These are phyloP conservation scores for Circinella minor DNA, from an alignment of 371 early-diverging fungal species.

Conservation along the genomic window DNA sequence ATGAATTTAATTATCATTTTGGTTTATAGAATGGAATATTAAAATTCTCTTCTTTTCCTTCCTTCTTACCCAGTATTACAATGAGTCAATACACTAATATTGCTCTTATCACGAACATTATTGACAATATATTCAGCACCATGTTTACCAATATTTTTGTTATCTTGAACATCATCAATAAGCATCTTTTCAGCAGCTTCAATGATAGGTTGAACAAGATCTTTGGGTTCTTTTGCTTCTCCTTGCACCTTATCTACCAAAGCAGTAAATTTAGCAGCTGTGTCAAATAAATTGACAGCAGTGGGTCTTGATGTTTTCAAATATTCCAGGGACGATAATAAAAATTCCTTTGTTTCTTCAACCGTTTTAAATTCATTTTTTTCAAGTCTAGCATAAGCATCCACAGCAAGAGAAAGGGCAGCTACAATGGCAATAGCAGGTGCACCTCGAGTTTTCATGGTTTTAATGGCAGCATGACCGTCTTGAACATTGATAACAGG, in stretches of 20 bases:
- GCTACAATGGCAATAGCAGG: slow-evolving; percentile 99
- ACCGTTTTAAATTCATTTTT: slow-evolving; percentile 45
- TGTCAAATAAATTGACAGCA: slow-evolving; percentile 95
- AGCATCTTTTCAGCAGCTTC: slow-evolving; percentile 85
- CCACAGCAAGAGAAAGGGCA: slow-evolving; percentile 88
- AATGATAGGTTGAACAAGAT: slow-evolving; percentile 68
- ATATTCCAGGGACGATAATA: slow-evolving; percentile 72
- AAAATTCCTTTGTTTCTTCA: slow-evolving; percentile 53
- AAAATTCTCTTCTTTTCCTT: no score
- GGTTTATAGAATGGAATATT: no score
- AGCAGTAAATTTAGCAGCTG: slow-evolving; percentile 72
- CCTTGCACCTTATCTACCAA: slow-evolving; percentile 35
- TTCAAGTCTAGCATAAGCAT: slow-evolving; percentile 55
- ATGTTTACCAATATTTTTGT: slow-evolving; percentile 83
- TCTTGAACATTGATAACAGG: slow-evolving; percentile 65
- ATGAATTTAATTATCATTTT: no score
- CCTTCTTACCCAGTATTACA: slow-evolving; percentile 88
- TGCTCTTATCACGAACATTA: slow-evolving; percentile 37
- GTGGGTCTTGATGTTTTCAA: slow-evolving; percentile 93
- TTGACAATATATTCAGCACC: slow-evolving; percentile 75
- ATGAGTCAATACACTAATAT: slow-evolving; percentile 86
- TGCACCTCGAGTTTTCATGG: slow-evolving; percentile 93
- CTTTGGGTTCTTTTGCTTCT: slow-evolving; percentile 26
- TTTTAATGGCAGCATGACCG: slow-evolving; percentile 89
- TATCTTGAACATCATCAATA: slow-evolving; percentile 84